A percentile compares a stretch with the other conserved stretches of the same genome.
Evolutionary conservation across 495 filamentous ascomycete genomes (phyloP).

Genomic region (Cercophora newfieldiana): DNA sequence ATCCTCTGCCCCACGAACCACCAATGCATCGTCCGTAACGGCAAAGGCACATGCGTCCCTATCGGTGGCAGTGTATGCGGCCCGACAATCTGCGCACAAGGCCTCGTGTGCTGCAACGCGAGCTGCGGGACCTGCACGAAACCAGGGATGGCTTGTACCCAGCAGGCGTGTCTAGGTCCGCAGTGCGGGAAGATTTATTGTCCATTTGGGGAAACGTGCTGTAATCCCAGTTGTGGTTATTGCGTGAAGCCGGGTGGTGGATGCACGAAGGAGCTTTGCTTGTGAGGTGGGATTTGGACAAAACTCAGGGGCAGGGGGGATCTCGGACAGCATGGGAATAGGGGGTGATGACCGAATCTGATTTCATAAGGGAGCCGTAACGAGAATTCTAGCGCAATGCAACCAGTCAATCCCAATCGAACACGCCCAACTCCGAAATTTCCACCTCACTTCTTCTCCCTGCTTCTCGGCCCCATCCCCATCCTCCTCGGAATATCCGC

Average conservation of each 20-base stretch:
- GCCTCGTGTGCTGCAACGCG: neutral
- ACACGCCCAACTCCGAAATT: too few species aligned
- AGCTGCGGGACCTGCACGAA: neutral
- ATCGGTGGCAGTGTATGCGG: neutral
- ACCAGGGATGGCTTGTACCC: neutral
- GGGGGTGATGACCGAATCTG: too few species aligned
- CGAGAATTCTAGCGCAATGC: too few species aligned
- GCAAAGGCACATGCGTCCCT: neutral
- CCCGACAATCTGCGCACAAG: neutral
- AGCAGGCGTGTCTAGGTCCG: neutral
- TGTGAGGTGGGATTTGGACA: neutral
- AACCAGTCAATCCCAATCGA: too few species aligned
- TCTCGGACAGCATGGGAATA: too few species aligned
- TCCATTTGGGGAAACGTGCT: slow-evolving; percentile 5
- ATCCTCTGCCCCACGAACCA: neutral
- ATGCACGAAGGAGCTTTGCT: slow-evolving; percentile 15
- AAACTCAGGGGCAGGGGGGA: too few species aligned
- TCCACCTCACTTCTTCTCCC: too few species aligned
- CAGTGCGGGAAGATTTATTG: neutral
- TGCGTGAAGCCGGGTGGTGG: slow-evolving; percentile 3
- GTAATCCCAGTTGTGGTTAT: slow-evolving; percentile 17
- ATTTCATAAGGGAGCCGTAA: too few species aligned
- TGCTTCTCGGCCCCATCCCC: too few species aligned
- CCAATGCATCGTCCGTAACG: neutral
- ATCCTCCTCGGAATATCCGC: too few species aligned